A percentile compares a stretch with the other conserved stretches of the same genome.
Conservation (phyloP, 2,329 filamentous ascomycete species). For the Nannizziopsis barbatae region DNA sequence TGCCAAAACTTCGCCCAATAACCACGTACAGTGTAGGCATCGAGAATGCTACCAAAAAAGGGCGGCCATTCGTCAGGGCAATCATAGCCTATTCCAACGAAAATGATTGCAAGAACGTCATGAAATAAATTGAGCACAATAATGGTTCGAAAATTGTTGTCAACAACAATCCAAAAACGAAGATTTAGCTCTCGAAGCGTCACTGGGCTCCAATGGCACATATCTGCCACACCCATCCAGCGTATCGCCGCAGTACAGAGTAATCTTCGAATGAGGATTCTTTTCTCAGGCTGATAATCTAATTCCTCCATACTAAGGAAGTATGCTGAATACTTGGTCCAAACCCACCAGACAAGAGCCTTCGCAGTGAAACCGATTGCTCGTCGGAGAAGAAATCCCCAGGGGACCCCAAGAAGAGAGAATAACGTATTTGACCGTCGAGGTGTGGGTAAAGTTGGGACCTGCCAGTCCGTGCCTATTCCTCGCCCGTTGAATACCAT, state of each 20-base stretch:
- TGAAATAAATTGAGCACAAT: constrained; percentile 2
- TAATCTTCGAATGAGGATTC: constrained; percentile 1
- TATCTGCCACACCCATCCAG: neutral
- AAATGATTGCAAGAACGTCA: constrained; percentile 3
- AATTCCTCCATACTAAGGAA: neutral
- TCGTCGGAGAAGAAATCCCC: neutral
- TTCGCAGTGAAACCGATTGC: neutral
- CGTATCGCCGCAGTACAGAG: neutral
- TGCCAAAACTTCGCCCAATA: constrained; percentile 11
- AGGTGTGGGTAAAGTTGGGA: neutral
- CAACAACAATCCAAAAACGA: neutral
- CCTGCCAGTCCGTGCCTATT: constrained; percentile 10
- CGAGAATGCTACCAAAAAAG: constrained; percentile 3
- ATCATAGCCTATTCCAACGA: constrained; percentile 6
- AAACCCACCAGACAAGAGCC: neutral
- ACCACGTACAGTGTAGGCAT: constrained; percentile 7
- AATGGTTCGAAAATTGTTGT: constrained; percentile 2
- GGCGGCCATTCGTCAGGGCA: constrained; percentile 8
- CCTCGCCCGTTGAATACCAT: constrained; percentile 11
- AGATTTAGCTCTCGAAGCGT: constrained; percentile 1
- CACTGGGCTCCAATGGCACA: neutral
- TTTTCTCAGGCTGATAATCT: constrained; percentile 8
- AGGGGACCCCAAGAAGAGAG: neutral
- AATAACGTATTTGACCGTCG: neutral
- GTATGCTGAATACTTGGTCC: neutral